Conservation (phyloP, 306 rosid genomes). For the Begonia loranthoides region DNA sequence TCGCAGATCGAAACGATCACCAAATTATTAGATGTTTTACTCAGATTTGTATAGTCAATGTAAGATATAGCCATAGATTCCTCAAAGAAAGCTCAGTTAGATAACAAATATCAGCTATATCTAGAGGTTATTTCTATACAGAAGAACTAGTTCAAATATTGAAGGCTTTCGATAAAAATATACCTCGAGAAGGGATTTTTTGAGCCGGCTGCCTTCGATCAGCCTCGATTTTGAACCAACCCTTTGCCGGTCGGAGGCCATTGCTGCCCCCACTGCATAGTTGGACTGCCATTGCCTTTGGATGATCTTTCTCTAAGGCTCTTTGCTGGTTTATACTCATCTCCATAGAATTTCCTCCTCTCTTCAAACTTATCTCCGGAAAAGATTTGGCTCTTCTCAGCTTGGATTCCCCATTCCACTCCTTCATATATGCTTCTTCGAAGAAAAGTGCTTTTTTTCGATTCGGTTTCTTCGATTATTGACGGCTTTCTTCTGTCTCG, state of each 20-base stretch:
- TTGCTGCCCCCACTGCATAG: slow-evolving; percentile 59
- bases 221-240: slow-evolving; percentile 59
- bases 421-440: slow-evolving; percentile 89
- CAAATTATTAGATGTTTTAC: too few species aligned
- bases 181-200: too few species aligned
- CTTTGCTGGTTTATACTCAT: slow-evolving; percentile 57
- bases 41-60: too few species aligned
- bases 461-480: slow-evolving; percentile 34
- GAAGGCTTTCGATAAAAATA: too few species aligned
- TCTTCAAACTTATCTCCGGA: slow-evolving; percentile 61
- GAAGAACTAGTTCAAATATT: too few species aligned
- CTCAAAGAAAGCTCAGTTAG: too few species aligned
- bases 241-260: slow-evolving; percentile 53
- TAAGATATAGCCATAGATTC: too few species aligned
- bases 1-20: too few species aligned
- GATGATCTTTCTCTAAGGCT: slow-evolving; percentile 57
- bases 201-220: slow-evolving; percentile 27
- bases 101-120: too few species aligned
- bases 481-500: slow-evolving; percentile 45
- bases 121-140: too few species aligned
- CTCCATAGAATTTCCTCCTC: slow-evolving; percentile 42
- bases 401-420: slow-evolving; percentile 57
- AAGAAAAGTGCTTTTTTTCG: slow-evolving; percentile 62
- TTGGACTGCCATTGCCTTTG: slow-evolving; percentile 59
- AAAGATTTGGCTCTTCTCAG: slow-evolving; percentile 42